Conservation (phyloP, 805 yeast species). For the Saturnispora kantuleensis region DNA sequence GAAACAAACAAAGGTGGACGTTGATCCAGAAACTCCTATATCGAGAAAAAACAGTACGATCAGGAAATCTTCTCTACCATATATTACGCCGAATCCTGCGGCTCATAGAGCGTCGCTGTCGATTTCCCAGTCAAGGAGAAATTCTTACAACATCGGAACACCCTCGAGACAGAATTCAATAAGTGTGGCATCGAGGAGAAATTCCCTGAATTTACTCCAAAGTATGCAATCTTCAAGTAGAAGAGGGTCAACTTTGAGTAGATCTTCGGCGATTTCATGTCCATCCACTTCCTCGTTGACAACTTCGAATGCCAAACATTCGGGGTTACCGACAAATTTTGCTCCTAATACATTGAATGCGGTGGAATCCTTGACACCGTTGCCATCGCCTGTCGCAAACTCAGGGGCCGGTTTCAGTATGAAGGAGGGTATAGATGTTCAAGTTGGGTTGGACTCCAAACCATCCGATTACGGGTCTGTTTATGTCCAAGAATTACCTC, state of each 20-base stretch:
- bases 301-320: not conserved
- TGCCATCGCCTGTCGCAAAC: not conserved
- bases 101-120: conserved; percentile 9
- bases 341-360: too few species aligned
- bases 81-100: conserved; percentile 5
- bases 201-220: conserved; percentile 9
- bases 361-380: not conserved
- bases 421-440: too few species aligned
- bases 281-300: not conserved
- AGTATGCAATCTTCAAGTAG: conserved; percentile 12
- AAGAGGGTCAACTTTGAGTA: conserved; percentile 15
- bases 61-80: not conserved
- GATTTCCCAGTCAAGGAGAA: conserved; percentile 16
- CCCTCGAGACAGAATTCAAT: conserved; percentile 10
- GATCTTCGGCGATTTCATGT: conserved; percentile 5
- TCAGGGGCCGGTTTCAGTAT: too few species aligned
- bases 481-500: conserved; percentile 33
- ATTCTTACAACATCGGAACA: conserved; percentile 13
- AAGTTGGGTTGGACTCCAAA: not conserved
- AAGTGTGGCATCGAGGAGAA: conserved; percentile 12
- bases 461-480: not conserved
- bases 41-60: conserved; percentile 17
- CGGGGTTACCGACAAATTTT: too few species aligned
- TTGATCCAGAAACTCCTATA: conserved; percentile 12
- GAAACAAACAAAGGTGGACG: not conserved